Base-by-base conservation (phyloP, 192 early-diverging fungal species). In the Backusella liffmaniae region DNA sequence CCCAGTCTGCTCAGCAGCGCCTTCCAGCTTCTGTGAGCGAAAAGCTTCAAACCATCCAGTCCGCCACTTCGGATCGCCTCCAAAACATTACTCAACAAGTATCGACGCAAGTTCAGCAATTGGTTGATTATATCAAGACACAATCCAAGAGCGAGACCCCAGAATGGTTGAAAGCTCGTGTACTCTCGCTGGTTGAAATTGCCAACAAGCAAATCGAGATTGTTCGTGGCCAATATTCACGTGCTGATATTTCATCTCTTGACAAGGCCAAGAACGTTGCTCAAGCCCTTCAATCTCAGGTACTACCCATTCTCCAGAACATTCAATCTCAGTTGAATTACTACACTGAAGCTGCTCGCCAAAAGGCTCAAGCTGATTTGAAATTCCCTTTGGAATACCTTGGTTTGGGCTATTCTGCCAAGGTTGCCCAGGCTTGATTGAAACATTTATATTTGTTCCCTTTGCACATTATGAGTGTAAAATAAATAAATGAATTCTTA, bases 261-360 rank as follows among this genome's bases (percentile, higher is more conserved):
- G 82, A 90, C 71, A 88, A 87, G 79, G 86, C 87, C n/a, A 81
- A 79, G 59, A 84, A 88, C 51, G 81, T 90, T 73, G 73, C 88
- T 26, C 67, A 84, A 23, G 72, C 86, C 51, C 83, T 83, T 44
- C 84, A 84, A 69, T 75, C 84, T 29, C 81, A 89, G 71, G 81
- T 85, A 15, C 67, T 87, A 2, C 88, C 88, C 10, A 62, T 89
- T 29, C 76, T 89, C 34, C 21, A 83, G 29, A 82, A 80, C 41
- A 49, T 89, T 21, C 84, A 79, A 74, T 78, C 74, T 35, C 66
- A 82, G 26, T 46, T 82, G 16, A 67, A 51, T n/a, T 56, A 73
- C 6, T 82, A 82, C 29, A 65, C 76, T 29, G 73, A 78, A 10
- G 15, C 42, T 13, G 73, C 80, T 7, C 67, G 76, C 21, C 66